Base-by-base conservation (phyloP, 768 basidiomycete species). In the Suillus clintonianus region DNA sequence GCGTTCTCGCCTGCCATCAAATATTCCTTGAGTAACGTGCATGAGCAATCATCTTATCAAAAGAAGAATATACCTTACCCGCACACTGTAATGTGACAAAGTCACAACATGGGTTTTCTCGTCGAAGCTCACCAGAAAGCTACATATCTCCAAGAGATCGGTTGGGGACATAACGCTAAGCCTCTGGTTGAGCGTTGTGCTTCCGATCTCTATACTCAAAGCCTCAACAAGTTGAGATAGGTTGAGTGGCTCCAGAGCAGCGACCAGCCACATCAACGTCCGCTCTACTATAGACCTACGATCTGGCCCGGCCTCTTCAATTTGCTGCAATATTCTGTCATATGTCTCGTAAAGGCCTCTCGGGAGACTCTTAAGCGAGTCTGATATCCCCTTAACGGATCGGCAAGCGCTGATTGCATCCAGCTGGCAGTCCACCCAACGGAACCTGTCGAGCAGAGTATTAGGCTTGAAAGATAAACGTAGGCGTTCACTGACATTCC, bases 41-140 rank as follows among this genome's bases (percentile, higher is more conserved):
- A 13, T 58, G 15, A 58, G 42, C 5, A 24, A 19, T 6, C 17
- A 37, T 43, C 2, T 58, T 47, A 19, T 37, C 5, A 4, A 10
- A 3, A 13, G 13, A 58, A 4, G 13, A 8, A 24, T 32, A 11
- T 4, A 9, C 37, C 63, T 48, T 51, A 69, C 70, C 64, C 69
- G 71, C 55, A 71, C 70, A 39, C 70, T 71, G n/a, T 65, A 71
- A 48, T 71, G 70, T 2, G 70, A 71, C 13, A 71, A 48, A 5
- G 64, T 59, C 2, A 69, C 15, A 10, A 65, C 34, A 5, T 27
- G 37, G 2, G 66, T 67, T 32, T 61, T 56, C 27, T 67, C 61
- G 32, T 67, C 61, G 14, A 67, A 58, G 9, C 42, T 60, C 41
- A 71, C 70, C 4, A 71, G 65, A 22, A 61, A 67, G 3, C 68